Evolutionary conservation across 805 yeast species (phyloP).

Genomic region (Scheffersomyces coipomensis): DNA sequence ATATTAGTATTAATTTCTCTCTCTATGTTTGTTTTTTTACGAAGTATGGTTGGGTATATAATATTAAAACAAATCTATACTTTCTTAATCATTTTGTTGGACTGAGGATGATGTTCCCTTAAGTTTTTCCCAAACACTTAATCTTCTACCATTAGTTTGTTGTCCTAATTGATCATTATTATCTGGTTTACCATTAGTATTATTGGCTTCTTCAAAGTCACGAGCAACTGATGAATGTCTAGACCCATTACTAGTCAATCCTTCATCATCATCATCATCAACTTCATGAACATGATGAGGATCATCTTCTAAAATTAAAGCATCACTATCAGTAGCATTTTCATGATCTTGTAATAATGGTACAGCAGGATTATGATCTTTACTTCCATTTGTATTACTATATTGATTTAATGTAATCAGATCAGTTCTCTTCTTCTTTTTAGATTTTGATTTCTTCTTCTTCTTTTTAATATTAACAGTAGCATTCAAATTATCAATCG

Average conservation of each 20-base stretch:
- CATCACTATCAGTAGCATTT: constrained; percentile 2
- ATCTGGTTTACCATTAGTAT: constrained; percentile 1
- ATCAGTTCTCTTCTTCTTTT: constrained; percentile 5
- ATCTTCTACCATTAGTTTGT: background rate
- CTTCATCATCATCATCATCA: constrained; percentile 7
- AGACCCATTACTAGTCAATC: background rate
- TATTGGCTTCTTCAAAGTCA: background rate
- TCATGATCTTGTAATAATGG: background rate
- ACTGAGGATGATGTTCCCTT: background rate
- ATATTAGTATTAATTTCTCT: too few relatives aligned
- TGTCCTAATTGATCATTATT: constrained; percentile 3
- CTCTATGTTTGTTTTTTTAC: too few relatives aligned
- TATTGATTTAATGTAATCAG: background rate
- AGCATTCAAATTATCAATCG: background rate
- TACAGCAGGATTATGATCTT: background rate
- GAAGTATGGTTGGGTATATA: too few relatives aligned
- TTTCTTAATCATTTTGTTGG: background rate
- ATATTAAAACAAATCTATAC: background rate
- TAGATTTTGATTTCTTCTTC: constrained; percentile 6
- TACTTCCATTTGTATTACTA: background rate
- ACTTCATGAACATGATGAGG: background rate
- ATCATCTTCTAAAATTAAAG: background rate
- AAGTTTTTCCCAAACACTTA: constrained; percentile 10
- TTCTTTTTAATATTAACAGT: constrained; percentile 2
- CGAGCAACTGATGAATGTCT: background rate